Percentiles rank a stretch among this genome's conserved stretches.
These are phyloP conservation scores for Nissolia schottii DNA, from an alignment of 306 rosid genomes.

Conservation along the genomic window DNA sequence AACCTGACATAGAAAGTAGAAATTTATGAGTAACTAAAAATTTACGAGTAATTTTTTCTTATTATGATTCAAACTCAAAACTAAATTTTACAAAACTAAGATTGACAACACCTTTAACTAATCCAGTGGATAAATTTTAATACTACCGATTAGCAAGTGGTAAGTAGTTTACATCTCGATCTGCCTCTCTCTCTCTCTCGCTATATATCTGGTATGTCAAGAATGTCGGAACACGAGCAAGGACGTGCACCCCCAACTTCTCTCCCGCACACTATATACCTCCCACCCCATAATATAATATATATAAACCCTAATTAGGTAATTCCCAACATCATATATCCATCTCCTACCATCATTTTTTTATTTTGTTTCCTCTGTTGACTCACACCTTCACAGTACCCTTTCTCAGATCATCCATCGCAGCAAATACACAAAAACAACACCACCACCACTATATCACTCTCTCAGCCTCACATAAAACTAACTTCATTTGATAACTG, in stretches of 20 bases:
- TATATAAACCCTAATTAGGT: conserved; percentile 30
- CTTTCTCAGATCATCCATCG: no score
- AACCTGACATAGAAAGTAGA: no score
- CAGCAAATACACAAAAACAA: background rate
- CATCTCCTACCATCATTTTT: background rate
- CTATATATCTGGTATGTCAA: conserved; percentile 19
- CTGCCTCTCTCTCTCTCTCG: background rate
- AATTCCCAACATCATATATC: background rate
- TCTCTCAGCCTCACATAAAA: background rate
- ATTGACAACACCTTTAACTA: no score
- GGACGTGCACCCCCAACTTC: conserved; percentile 39
- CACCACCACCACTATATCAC: background rate
- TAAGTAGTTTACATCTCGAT: background rate
- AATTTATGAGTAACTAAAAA: no score
- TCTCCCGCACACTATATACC: background rate
- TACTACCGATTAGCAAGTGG: background rate
- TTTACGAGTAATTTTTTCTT: no score
- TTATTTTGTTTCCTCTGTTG: background rate
- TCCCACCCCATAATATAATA: background rate
- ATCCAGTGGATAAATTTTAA: no score
- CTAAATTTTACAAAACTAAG: no score
- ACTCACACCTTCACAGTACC: background rate
- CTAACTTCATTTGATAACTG: background rate
- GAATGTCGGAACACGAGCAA: conserved; percentile 34
- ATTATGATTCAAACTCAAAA: no score